Evolutionary conservation across 164 flowering plant species (phyloP).

Genomic region (Stephania cephalantha): DNA sequence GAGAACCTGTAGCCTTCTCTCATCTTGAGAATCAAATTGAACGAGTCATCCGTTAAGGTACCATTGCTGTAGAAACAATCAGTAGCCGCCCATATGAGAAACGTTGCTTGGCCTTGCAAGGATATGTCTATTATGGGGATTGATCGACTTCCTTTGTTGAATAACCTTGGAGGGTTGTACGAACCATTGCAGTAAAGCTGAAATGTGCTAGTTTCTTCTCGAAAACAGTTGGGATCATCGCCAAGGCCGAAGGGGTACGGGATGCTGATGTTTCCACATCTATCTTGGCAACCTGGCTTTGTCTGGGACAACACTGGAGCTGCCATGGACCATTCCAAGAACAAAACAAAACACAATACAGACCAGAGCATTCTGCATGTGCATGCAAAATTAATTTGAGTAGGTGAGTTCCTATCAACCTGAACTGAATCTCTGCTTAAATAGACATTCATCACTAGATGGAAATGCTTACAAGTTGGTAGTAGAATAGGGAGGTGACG

Average conservation of each 20-base stretch:
- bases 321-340: background rate
- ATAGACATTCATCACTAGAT: too few species aligned
- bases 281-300: background rate
- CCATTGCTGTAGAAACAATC: background rate
- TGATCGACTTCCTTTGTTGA: background rate
- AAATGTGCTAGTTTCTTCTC: background rate
- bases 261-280: background rate
- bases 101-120: background rate
- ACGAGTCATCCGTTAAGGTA: background rate
- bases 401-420: too few species aligned
- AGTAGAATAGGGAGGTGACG: too few species aligned
- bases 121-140: background rate
- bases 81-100: background rate
- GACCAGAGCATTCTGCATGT: background rate
- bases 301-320: background rate
- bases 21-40: background rate
- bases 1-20: background rate
- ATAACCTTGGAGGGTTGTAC: background rate
- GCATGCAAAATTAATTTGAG: background rate
- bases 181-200: background rate
- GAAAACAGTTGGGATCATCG: background rate
- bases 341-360: background rate
- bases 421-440: too few species aligned
- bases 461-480: too few species aligned
- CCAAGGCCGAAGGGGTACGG: conserved; percentile 3